A percentile compares a stretch with the other conserved stretches of the same genome.
Evolutionary conservation across 257 asterid genomes (phyloP).

Genomic region (Rhazya stricta): DNA sequence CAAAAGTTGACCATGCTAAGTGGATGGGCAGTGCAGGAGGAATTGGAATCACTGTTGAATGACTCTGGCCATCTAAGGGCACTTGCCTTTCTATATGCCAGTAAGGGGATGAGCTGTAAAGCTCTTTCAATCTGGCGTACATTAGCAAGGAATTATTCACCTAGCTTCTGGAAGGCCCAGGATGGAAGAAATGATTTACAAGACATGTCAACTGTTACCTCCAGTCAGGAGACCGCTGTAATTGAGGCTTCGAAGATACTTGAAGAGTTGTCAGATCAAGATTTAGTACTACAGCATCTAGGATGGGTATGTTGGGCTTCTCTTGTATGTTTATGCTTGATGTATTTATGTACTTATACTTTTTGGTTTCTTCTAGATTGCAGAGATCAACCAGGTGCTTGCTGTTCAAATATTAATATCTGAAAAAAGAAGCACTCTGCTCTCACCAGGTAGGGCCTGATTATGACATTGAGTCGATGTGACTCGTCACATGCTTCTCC

Average conservation of each 20-base stretch:
- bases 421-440: conserved; percentile 52
- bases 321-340: conserved; percentile 5
- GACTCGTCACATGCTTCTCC: not conserved
- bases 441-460: conserved; percentile 68
- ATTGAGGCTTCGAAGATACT: conserved; percentile 77
- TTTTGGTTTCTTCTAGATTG: conserved; percentile 49
- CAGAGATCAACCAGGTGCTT: conserved; percentile 71
- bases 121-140: conserved; percentile 88
- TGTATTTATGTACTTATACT: conserved; percentile 12
- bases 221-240: conserved; percentile 58
- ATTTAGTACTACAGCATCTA: conserved; percentile 80
- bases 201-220: conserved; percentile 33
- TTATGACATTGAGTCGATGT: not conserved
- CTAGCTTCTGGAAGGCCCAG: conserved; percentile 37
- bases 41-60: conserved; percentile 75
- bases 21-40: conserved; percentile 99
- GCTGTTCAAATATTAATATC: conserved; percentile 87
- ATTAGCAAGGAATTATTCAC: conserved; percentile 63
- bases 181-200: conserved; percentile 42
- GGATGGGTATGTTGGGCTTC: conserved; percentile 71
- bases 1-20: conserved; percentile 42
- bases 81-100: conserved; percentile 87
- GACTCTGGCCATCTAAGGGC: conserved; percentile 93
- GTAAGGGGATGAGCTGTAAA: conserved; percentile 85
- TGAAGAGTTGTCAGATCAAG: conserved; percentile 85